Evolutionary conservation across 768 basidiomycete genomes (phyloP), one percentile per base, ranked within the genome.

Genomic region (Favolaschia claudopus): DNA sequence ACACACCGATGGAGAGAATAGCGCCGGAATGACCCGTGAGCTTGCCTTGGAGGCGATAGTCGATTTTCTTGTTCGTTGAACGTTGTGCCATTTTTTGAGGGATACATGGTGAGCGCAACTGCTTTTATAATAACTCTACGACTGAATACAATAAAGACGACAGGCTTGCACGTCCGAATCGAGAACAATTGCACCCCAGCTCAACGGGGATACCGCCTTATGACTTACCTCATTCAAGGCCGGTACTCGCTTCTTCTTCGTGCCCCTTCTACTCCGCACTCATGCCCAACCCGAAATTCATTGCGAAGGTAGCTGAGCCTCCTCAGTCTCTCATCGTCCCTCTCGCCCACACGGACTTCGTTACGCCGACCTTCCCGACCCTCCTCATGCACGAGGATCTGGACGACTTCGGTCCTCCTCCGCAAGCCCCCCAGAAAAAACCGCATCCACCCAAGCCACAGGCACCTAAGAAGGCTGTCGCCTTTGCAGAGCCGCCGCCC

Each of bases 321-420:
- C 50, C 50, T 20, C 24, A 27, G 15, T 38, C 50, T 25, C 36
- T 52, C 39, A 37, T 52, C 27, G 15, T 52, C 15, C 50, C 38
- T 28, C 50, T 52, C 33, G 24, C 50, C 7, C 37, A 52, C 39
- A 52, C 50, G 25, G 15, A 39, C 27, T 24, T 52, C 37, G 14
- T n/a, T 22, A 39, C 27, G n/a, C 38, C 50, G 15, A 24, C 12
- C 8, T 40, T 52, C 9, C 39, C 36, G 4, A 9, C 15, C 10
- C 50, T 52, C 38, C 50, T 52, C 19, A 39, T 39, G 50, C 50
- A 52, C 27, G 37, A 52, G 31, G 50, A 52, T 32, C 38, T 52
- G 34, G 37, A 17, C 7, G 38, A 17, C n/a, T n/a, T n/a, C 38
- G 28, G 33, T 38, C 25, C 22, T 48, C 33, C 31, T 19, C 27